These are phyloP conservation scores for Phylloporus rhodoxanthus DNA, from an alignment of 768 basidiomycete species.

Conservation along the genomic window DNA sequence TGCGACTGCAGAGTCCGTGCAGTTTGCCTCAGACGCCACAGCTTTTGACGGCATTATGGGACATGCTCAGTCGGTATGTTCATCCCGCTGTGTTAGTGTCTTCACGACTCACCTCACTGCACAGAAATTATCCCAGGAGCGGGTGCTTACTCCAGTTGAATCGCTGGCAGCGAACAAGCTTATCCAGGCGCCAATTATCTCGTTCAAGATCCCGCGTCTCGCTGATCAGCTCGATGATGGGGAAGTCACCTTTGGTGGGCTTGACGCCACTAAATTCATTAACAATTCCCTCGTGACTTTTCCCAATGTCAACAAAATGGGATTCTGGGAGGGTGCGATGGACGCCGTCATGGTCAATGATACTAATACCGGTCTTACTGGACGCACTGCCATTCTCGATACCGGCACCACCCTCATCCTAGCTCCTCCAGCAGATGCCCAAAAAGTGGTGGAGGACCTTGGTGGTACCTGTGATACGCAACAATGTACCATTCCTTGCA, in stretches of 20 bases:
- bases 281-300: conserved; percentile 50
- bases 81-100: conserved; percentile 7
- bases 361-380: conserved; percentile 40
- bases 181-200: conserved; percentile 60
- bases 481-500: conserved; percentile 63
- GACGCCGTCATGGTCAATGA: conserved; percentile 57
- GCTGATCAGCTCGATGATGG: conserved; percentile 63
- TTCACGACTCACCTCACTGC: background rate
- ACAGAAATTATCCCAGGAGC: conserved; percentile 60
- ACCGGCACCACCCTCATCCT: conserved; percentile 45
- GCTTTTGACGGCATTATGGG: conserved; percentile 77
- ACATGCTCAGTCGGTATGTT: conserved; percentile 60
- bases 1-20: conserved; percentile 49
- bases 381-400: conserved; percentile 66
- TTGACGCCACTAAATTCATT: conserved; percentile 68
- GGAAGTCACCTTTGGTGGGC: conserved; percentile 74
- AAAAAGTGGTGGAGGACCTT: conserved; percentile 51
- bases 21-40: conserved; percentile 47
- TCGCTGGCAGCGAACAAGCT: conserved; percentile 52
- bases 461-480: conserved; percentile 48
- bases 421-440: conserved; percentile 44
- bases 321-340: conserved; percentile 79
- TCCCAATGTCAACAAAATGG: conserved; percentile 54
- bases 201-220: conserved; percentile 75
- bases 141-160: conserved; percentile 64